These are phyloP conservation scores for Fraxinus sp. DNA, from an alignment of 305 asterid genomes.

Conservation along the genomic window DNA sequence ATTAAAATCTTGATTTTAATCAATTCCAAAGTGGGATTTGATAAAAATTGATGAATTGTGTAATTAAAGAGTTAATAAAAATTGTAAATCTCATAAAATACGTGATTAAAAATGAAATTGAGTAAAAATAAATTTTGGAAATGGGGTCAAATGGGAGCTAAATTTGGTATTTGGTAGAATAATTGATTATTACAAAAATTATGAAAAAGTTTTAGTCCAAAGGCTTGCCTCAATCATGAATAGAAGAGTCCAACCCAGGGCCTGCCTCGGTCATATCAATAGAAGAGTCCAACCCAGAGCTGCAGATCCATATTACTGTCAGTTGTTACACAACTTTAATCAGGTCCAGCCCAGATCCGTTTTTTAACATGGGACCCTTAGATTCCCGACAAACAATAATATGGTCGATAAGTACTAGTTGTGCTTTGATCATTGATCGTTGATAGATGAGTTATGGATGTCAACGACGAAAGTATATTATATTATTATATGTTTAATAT, in stretches of 20 bases:
- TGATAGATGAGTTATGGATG: too few relatives aligned
- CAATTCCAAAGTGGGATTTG: neutral
- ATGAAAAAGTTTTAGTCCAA: neutral
- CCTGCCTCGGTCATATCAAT: neutral
- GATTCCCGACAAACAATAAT: neutral
- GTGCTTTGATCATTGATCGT: neutral
- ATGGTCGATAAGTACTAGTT: neutral
- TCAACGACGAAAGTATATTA: too few relatives aligned
- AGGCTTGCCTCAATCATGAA: neutral
- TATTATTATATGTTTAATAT: too few relatives aligned
- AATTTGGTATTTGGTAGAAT: neutral
- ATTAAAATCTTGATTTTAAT: too few relatives aligned
- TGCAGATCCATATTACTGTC: neutral
- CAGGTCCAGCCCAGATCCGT: neutral
- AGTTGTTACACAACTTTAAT: neutral
- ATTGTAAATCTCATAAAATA: neutral
- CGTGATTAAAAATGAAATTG: neutral
- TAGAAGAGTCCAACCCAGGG: neutral
- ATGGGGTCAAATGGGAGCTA: neutral
- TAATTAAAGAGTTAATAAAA: neutral
- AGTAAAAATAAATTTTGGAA: neutral
- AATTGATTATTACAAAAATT: neutral
- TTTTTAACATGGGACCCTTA: too few relatives aligned
- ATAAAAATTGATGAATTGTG: neutral
- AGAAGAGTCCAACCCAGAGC: neutral